phyloP scores from a whole-genome alignment of 352 stramenopile species.

The Phytopythium montanum region DNA sequence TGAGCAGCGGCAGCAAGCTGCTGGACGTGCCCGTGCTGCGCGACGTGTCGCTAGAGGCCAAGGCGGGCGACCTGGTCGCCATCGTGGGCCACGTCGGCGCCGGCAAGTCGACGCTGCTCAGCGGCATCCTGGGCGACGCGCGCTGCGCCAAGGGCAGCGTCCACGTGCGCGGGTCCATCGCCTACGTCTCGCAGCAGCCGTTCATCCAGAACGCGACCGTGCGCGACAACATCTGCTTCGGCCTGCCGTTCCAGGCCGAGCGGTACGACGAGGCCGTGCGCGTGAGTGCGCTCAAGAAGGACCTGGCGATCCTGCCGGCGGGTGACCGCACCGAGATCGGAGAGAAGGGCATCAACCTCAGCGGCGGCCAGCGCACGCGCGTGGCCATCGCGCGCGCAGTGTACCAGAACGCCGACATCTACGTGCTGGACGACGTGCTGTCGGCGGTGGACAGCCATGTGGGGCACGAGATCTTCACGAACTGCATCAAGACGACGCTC shows the following conservation, averaged over 20 bases:
- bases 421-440: slow-evolving; percentile 94
- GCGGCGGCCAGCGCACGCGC: slow-evolving; percentile 90
- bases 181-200: slow-evolving; percentile 92
- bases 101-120: slow-evolving; percentile 71
- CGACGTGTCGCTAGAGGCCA: slow-evolving; percentile 62
- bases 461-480: slow-evolving; percentile 90
- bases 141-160: slow-evolving; percentile 41
- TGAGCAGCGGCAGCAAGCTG: slow-evolving; percentile 10
- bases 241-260: slow-evolving; percentile 51
- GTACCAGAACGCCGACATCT: slow-evolving; percentile 82
- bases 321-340: slow-evolving; percentile 95
- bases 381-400: slow-evolving; percentile 74
- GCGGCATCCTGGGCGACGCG: slow-evolving; percentile 50
- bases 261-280: slow-evolving; percentile 52
- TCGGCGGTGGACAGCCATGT: slow-evolving; percentile 94
- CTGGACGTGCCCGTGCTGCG: slow-evolving; percentile 27
- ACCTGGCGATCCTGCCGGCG: slow-evolving; percentile 45
- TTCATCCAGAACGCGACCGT: slow-evolving; percentile 97
- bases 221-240: slow-evolving; percentile 96
- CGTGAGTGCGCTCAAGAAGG: slow-evolving; percentile 49
- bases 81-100: slow-evolving; percentile 60
- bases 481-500: slow-evolving; percentile 48
- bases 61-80: slow-evolving; percentile 51
- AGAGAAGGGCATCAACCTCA: slow-evolving; percentile 95
- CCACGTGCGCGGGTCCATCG: slow-evolving; percentile 81